phyloP scores from a whole-genome alignment of 148 eudicot genomes.

The Polygonum maritimum region DNA sequence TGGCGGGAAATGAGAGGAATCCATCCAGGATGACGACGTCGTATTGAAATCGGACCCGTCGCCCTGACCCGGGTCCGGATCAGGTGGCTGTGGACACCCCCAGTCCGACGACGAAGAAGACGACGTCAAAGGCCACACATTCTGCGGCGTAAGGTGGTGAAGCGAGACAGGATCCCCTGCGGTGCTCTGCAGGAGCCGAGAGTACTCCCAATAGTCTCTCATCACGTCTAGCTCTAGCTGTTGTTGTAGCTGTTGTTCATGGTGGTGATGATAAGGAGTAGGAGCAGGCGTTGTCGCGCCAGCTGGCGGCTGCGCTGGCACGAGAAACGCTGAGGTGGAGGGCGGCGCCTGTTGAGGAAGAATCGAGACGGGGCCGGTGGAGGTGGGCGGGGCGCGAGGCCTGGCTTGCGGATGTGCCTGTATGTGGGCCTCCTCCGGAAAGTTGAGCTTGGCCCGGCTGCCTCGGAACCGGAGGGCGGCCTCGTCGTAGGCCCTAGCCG shows the following conservation, averaged over 20 bases:
- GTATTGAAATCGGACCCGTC: not conserved
- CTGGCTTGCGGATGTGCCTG: not conserved
- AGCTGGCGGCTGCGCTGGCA: not conserved
- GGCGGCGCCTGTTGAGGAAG: not conserved
- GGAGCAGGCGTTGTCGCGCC: not conserved
- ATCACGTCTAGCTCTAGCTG: not conserved
- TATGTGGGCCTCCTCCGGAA: not conserved
- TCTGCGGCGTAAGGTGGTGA: not conserved
- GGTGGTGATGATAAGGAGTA: not conserved
- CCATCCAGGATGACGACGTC: not conserved
- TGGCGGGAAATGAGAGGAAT: not conserved
- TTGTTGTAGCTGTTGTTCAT: not conserved
- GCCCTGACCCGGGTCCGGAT: not conserved
- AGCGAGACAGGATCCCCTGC: not conserved
- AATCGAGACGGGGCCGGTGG: not conserved
- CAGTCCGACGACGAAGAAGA: not conserved
- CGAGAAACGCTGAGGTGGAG: not conserved
- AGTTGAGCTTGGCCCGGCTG: constrained; percentile 1
- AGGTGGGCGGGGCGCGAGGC: not conserved
- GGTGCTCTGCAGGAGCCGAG: constrained; percentile 4
- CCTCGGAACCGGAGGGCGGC: constrained; percentile 9
- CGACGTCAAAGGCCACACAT: not conserved
- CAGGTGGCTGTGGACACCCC: not conserved
- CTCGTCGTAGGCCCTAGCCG: constrained; percentile 6
- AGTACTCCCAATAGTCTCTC: constrained; percentile 6